phyloP scores from a whole-genome alignment of 495 filamentous ascomycete species.

The Aspergillus indologenus region DNA sequence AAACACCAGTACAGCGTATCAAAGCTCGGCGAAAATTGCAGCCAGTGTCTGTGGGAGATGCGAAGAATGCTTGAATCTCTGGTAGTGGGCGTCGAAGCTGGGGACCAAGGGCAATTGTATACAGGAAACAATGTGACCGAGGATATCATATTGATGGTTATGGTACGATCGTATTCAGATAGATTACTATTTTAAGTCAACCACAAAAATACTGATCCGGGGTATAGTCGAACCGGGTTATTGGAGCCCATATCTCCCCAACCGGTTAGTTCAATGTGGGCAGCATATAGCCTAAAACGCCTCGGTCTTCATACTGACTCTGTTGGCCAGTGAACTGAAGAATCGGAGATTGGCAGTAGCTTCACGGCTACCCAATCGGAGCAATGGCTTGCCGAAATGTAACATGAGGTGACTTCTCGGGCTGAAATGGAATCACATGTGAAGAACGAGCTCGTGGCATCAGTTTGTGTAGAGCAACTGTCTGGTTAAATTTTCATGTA shows the following conservation, averaged over 20 bases:
- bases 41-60: conserved; percentile 61
- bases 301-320: conserved; percentile 21
- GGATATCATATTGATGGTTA: conserved; percentile 81
- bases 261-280: conserved; percentile 79
- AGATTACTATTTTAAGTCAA: conserved; percentile 7
- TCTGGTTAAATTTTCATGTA: not conserved
- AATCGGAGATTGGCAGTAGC: conserved; percentile 69
- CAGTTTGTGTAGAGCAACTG: not conserved
- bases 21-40: conserved; percentile 67
- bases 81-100: conserved; percentile 59
- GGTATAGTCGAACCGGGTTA: conserved; percentile 57
- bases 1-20: conserved; percentile 85
- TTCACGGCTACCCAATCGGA: conserved; percentile 80
- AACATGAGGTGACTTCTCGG: conserved; percentile 38
- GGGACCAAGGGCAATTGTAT: conserved; percentile 63
- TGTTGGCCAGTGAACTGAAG: conserved; percentile 62
- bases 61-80: conserved; percentile 61
- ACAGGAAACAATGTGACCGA: conserved; percentile 67
- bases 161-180: conserved; percentile 47
- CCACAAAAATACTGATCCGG: conserved; percentile 19
- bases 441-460: conserved; percentile 6
- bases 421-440: conserved; percentile 8
- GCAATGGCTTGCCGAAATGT: conserved; percentile 77
- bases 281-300: conserved; percentile 4
- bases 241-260: conserved; percentile 84